phyloP scores from a whole-genome alignment of 768 basidiomycete genomes.

The Daedaleopsis sinensis region DNA sequence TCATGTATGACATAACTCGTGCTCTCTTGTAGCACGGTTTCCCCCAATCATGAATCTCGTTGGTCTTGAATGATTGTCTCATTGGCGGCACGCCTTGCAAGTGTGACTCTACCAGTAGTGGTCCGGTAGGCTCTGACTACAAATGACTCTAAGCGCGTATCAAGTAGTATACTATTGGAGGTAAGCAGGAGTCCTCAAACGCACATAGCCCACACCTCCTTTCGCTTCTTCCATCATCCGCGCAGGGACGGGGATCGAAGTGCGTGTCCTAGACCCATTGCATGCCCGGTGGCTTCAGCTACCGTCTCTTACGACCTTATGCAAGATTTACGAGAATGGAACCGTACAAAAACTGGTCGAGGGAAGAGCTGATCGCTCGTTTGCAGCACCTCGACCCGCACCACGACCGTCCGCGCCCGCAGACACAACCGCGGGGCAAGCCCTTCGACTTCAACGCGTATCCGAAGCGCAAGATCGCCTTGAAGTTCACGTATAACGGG shows the following conservation, averaged over 20 bases:
- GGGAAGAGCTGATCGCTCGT: conserved; percentile 72
- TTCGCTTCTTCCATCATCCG: not conserved
- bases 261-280: conserved; percentile 7
- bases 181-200: too few relatives aligned
- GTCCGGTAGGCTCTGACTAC: too few relatives aligned
- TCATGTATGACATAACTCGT: too few relatives aligned
- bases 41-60: too few relatives aligned
- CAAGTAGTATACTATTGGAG: too few relatives aligned
- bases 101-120: too few relatives aligned
- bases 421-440: conserved; percentile 31
- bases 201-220: not conserved
- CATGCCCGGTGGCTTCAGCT: conserved; percentile 39
- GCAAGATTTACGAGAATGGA: conserved; percentile 37
- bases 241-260: not conserved
- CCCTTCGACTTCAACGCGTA: conserved; percentile 69
- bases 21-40: too few relatives aligned
- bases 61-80: too few relatives aligned
- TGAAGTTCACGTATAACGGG: conserved; percentile 92
- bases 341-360: conserved; percentile 57
- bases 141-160: too few relatives aligned
- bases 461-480: conserved; percentile 86
- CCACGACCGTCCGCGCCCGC: conserved; percentile 21
- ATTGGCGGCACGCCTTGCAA: too few relatives aligned
- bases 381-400: conserved; percentile 56
- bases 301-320: conserved; percentile 28